Evolutionary conservation across 2,329 filamentous ascomycete genomes (phyloP).

Genomic region (Tolypocladium guangdongense): DNA sequence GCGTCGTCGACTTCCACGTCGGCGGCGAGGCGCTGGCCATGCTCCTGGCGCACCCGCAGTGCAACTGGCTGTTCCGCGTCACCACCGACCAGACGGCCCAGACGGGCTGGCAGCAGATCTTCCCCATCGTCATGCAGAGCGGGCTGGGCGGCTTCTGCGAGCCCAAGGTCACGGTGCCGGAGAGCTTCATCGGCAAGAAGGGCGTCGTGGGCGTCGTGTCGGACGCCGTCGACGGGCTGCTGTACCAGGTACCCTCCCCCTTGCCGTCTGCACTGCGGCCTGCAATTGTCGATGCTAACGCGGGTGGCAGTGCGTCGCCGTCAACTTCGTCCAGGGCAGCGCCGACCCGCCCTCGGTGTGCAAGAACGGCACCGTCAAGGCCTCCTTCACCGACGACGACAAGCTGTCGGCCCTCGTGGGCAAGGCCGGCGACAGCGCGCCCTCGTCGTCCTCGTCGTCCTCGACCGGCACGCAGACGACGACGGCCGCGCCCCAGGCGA

Average conservation of each 20-base stretch:
- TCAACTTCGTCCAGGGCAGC: constrained; percentile 42
- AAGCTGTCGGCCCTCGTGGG: constrained; percentile 22
- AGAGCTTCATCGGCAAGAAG: constrained; percentile 40
- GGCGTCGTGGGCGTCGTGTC: constrained; percentile 43
- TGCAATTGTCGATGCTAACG: neutral
- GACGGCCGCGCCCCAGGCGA: constrained; percentile 10
- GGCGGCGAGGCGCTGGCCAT: constrained; percentile 42
- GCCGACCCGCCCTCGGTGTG: constrained; percentile 18
- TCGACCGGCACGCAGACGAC: constrained; percentile 9
- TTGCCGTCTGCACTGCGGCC: neutral
- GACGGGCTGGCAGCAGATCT: constrained; percentile 43
- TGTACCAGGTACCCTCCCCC: constrained; percentile 40
- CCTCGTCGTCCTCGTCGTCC: constrained; percentile 2
- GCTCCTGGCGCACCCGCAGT: constrained; percentile 37
- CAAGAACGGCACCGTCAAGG: constrained; percentile 23
- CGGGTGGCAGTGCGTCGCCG: constrained; percentile 36
- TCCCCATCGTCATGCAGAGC: constrained; percentile 41
- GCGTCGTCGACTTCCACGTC: constrained; percentile 45
- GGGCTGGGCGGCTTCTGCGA: constrained; percentile 45
- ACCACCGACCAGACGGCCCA: constrained; percentile 37
- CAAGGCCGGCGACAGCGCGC: constrained; percentile 2
- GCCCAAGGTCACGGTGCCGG: constrained; percentile 34
- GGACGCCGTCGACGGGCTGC: constrained; percentile 41
- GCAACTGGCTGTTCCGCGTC: constrained; percentile 46
- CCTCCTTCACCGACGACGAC: constrained; percentile 19